phyloP scores from a whole-genome alignment of 1,284 basidiomycete genomes.

The Psilocybe mexicana region DNA sequence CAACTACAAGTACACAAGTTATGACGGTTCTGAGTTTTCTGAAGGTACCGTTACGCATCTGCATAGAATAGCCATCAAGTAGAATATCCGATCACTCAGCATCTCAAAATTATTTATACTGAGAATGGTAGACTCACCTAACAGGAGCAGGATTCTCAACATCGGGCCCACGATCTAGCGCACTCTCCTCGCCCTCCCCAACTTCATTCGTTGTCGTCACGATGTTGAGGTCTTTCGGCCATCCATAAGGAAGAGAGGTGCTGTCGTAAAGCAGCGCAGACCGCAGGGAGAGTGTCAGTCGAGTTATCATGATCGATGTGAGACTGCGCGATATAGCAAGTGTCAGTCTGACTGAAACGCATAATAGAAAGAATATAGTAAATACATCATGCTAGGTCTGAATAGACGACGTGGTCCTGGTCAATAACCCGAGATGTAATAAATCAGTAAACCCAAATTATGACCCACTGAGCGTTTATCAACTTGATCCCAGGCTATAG shows the following conservation, averaged over 20 bases:
- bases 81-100: too few species aligned
- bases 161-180: not conserved
- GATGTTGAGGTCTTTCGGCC: not conserved
- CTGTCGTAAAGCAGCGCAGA: conserved; percentile 1
- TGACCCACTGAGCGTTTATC: conserved; percentile 28
- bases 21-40: too few species aligned
- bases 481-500: conserved; percentile 26
- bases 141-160: too few species aligned
- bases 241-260: not conserved
- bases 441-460: not conserved
- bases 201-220: not conserved
- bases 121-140: too few species aligned
- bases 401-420: not conserved
- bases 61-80: too few species aligned
- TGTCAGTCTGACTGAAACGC: not conserved
- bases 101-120: too few species aligned
- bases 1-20: too few species aligned
- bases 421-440: too few species aligned
- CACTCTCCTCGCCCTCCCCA: not conserved
- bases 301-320: conserved; percentile 32
- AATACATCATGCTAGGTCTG: conserved; percentile 30
- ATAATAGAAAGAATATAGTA: not conserved
- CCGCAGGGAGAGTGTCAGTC: conserved; percentile 27
- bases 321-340: conserved; percentile 6
- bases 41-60: too few species aligned